A percentile compares a stretch with the other conserved stretches of the same genome.
These are phyloP conservation scores for Emergomyces pasteurianus DNA, from an alignment of 2,329 filamentous ascomycete genomes.

Conservation along the genomic window DNA sequence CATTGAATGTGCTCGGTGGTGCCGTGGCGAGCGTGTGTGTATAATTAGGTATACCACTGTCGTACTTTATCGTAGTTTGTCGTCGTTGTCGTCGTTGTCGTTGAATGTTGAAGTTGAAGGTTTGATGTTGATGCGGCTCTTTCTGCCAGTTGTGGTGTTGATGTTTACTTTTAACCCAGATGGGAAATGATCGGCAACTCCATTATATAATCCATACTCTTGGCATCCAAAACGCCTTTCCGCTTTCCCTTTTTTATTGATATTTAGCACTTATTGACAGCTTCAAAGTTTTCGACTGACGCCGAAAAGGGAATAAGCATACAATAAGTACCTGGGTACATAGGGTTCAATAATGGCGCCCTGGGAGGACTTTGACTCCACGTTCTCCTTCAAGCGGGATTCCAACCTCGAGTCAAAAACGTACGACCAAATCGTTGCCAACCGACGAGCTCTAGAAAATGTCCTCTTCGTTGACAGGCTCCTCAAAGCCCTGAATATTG, in stretches of 20 bases:
- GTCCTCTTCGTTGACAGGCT: constrained; percentile 71
- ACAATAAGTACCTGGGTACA: not conserved
- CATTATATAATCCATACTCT: not conserved
- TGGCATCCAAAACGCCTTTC: constrained; percentile 3
- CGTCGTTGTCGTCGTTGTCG: not conserved
- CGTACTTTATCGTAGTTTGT: not conserved
- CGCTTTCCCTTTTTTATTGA: not conserved
- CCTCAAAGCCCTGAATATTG: constrained; percentile 55
- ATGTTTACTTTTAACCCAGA: constrained; percentile 13
- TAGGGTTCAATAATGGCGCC: constrained; percentile 20
- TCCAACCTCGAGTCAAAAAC: constrained; percentile 51
- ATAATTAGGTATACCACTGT: not conserved
- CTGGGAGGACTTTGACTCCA: constrained; percentile 53
- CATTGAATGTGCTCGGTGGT: constrained; percentile 15
- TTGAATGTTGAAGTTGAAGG: constrained; percentile 3
- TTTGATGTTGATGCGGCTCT: not conserved
- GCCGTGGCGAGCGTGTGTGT: not conserved
- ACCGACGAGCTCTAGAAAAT: constrained; percentile 56
- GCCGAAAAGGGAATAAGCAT: not conserved
- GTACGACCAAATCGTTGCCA: constrained; percentile 51
- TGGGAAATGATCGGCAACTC: not conserved
- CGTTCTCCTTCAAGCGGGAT: constrained; percentile 51
- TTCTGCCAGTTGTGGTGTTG: not conserved
- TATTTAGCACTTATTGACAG: not conserved
- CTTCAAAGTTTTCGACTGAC: not conserved